These are phyloP conservation scores for Podospora sp. DNA, from an alignment of 495 filamentous ascomycete genomes.

Conservation along the genomic window DNA sequence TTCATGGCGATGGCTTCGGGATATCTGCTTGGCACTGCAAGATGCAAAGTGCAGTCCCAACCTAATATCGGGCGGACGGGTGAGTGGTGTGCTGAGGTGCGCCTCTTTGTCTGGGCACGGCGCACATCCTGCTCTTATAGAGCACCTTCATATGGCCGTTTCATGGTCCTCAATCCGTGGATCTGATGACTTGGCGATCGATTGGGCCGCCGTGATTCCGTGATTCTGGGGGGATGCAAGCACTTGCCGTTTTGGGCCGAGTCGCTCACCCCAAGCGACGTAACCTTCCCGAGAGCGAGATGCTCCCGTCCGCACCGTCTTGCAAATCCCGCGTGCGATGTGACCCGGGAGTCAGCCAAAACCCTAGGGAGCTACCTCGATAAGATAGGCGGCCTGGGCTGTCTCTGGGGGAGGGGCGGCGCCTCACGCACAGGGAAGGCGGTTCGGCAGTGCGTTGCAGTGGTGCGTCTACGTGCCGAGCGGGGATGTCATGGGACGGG, in stretches of 20 bases:
- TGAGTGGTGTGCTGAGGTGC: background rate
- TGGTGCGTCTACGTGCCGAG: background rate
- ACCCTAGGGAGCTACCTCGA: background rate
- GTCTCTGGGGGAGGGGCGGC: background rate
- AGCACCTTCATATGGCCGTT: background rate
- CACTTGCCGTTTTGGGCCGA: background rate
- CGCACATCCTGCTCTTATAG: background rate
- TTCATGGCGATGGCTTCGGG: slow-evolving; percentile 17
- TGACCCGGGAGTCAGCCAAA: background rate
- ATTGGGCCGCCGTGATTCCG: background rate
- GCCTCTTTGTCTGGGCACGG: background rate
- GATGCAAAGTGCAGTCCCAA: background rate
- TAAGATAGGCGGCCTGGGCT: background rate
- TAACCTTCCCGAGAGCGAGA: background rate
- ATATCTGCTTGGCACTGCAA: background rate
- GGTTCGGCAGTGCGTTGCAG: background rate
- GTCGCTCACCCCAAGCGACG: background rate
- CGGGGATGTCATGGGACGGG: background rate
- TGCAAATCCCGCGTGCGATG: background rate
- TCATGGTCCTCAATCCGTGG: background rate
- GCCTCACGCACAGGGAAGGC: background rate
- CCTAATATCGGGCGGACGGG: background rate
- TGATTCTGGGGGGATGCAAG: background rate
- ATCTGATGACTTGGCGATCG: slow-evolving; percentile 1
- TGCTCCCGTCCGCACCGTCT: background rate